Percentiles rank a stretch among this genome's conserved stretches.
phyloP scores from a whole-genome alignment of 2,329 filamentous ascomycete species.

The Aspergillus unguis region DNA sequence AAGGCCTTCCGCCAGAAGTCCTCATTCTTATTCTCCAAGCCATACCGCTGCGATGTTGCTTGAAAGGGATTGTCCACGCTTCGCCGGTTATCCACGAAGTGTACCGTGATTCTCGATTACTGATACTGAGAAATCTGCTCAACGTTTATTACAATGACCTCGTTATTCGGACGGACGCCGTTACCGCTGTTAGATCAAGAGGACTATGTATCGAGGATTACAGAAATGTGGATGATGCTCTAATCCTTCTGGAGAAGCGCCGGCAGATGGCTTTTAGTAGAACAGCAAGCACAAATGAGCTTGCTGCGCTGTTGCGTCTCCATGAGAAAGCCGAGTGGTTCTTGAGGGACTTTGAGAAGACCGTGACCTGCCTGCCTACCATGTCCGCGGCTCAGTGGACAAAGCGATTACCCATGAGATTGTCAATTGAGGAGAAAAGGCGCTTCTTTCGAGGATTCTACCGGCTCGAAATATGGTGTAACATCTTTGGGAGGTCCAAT shows the following conservation, averaged over 20 bases:
- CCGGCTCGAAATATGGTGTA: slow-evolving; percentile 16
- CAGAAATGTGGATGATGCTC: neutral
- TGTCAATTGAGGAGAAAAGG: neutral
- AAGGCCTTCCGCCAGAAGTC: neutral
- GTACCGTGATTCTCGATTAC: neutral
- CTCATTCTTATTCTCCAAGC: neutral
- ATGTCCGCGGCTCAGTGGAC: neutral
- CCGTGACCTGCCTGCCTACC: neutral
- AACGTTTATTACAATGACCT: slow-evolving; percentile 6
- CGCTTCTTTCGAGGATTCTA: slow-evolving; percentile 14
- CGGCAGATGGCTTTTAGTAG: neutral
- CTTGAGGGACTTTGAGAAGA: neutral
- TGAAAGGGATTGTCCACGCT: slow-evolving; percentile 16
- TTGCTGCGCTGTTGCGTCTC: neutral
- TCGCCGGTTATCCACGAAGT: neutral
- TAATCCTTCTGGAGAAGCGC: neutral
- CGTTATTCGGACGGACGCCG: slow-evolving; percentile 16
- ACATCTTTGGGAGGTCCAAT: slow-evolving; percentile 15
- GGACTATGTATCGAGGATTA: neutral
- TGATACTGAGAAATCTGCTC: slow-evolving; percentile 8
- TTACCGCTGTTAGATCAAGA: slow-evolving; percentile 19
- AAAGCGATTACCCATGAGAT: neutral
- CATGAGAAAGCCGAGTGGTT: neutral
- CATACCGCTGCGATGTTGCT: slow-evolving; percentile 6
- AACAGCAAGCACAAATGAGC: neutral